Conservation (phyloP, 2,329 filamentous ascomycete species). For the Calonectria naviculata region DNA sequence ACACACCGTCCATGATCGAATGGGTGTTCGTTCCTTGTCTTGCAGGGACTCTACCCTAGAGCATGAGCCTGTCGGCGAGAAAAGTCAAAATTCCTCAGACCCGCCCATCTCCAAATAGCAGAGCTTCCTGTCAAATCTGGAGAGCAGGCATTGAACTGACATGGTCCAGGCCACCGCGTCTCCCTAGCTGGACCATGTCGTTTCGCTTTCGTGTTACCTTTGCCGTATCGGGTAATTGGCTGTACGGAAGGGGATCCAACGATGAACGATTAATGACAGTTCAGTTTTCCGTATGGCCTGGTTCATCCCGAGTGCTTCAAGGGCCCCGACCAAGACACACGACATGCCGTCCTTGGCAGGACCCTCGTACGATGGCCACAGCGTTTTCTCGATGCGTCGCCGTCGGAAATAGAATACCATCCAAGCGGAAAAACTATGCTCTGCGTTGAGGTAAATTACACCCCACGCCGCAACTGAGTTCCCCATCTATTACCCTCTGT, state of each 20-base stretch:
- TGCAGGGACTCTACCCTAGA: slow-evolving; percentile 29
- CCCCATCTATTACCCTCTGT: slow-evolving; percentile 26
- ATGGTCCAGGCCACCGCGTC: slow-evolving; percentile 5
- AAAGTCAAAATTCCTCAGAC: slow-evolving; percentile 29
- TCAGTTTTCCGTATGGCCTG: slow-evolving; percentile 2
- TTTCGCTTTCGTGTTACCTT: slow-evolving; percentile 24
- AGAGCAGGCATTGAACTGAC: slow-evolving; percentile 18
- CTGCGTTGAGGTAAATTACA: slow-evolving; percentile 28
- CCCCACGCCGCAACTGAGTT: slow-evolving; percentile 28
- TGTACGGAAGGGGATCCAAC: slow-evolving; percentile 5
- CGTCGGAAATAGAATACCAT: slow-evolving; percentile 8
- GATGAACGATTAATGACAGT: slow-evolving; percentile 4
- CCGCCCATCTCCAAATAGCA: slow-evolving; percentile 33
- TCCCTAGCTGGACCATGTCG: slow-evolving; percentile 18
- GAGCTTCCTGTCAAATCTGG: slow-evolving; percentile 34
- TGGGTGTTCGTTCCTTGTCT: slow-evolving; percentile 24
- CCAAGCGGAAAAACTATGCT: slow-evolving; percentile 22
- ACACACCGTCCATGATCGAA: slow-evolving; percentile 32
- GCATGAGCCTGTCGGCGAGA: slow-evolving; percentile 29
- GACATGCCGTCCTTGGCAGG: slow-evolving; percentile 29
- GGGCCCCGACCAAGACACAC: slow-evolving; percentile 26
- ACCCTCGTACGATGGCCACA: slow-evolving; percentile 37
- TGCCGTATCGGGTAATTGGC: slow-evolving; percentile 21
- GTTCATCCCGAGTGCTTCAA: slow-evolving; percentile 23
- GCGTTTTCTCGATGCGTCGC: slow-evolving; percentile 15